phyloP scores from a whole-genome alignment of 805 yeast genomes.

The Lachancea quebecensis region DNA sequence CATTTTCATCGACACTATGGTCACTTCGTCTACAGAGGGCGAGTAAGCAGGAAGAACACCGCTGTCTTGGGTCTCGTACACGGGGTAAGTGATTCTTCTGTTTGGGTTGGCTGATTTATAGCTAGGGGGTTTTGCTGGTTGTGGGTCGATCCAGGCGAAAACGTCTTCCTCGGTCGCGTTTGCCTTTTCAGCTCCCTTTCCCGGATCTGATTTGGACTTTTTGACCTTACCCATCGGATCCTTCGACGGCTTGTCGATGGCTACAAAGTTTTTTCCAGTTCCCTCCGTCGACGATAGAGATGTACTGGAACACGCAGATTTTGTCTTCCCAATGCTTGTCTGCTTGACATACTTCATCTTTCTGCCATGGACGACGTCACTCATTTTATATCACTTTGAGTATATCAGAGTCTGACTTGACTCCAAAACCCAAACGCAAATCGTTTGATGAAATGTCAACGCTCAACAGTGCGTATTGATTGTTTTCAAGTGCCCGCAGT shows the following conservation, averaged over 20 bases:
- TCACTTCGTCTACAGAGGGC: conserved; percentile 58
- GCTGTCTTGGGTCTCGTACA: conserved; percentile 28
- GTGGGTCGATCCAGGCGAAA: conserved; percentile 32
- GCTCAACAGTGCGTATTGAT: too few relatives aligned
- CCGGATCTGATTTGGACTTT: background rate
- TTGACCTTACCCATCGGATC: background rate
- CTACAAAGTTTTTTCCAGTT: background rate
- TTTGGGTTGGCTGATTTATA: conserved; percentile 24
- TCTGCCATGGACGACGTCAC: background rate
- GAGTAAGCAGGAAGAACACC: conserved; percentile 56
- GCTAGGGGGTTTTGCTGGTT: conserved; percentile 32
- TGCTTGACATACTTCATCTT: background rate
- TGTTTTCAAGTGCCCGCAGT: too few relatives aligned
- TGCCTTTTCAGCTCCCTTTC: background rate
- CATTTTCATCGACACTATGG: conserved; percentile 53
- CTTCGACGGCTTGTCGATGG: conserved; percentile 1
- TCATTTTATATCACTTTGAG: background rate
- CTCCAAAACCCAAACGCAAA: too few relatives aligned
- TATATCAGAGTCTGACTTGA: too few relatives aligned
- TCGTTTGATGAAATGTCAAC: too few relatives aligned
- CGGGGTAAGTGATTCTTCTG: conserved; percentile 28
- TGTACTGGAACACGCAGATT: conserved; percentile 2
- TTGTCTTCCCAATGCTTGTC: background rate
- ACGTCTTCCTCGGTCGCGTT: conserved; percentile 13
- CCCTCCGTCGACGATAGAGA: conserved; percentile 1